Evolutionary conservation across 2,329 filamentous ascomycete genomes (phyloP).

Genomic region (Magnaporthiopsis incrustans): DNA sequence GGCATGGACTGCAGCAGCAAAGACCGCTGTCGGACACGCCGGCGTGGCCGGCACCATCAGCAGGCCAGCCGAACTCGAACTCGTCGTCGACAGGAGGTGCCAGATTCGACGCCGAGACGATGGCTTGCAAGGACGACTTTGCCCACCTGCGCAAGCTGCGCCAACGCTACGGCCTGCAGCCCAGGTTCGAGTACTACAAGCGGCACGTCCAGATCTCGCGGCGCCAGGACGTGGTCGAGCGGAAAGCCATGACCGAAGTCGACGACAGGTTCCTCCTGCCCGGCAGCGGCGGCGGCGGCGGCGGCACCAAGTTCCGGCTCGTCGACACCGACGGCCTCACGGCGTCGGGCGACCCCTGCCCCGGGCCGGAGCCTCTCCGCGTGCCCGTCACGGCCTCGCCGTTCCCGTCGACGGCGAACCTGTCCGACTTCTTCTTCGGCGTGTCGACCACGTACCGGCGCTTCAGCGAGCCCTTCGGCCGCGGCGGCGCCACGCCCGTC

Average conservation of each 20-base stretch:
- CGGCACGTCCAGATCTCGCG: conserved; percentile 46
- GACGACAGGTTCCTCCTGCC: conserved; percentile 40
- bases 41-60: background rate
- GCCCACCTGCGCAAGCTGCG: conserved; percentile 36
- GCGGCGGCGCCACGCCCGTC: conserved; percentile 36
- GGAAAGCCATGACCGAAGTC: conserved; percentile 44
- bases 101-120: background rate
- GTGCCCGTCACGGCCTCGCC: conserved; percentile 43
- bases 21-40: background rate
- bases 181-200: conserved; percentile 47
- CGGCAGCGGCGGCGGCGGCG: conserved; percentile 18
- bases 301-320: conserved; percentile 28
- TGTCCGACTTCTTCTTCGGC: conserved; percentile 50
- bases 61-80: background rate
- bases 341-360: conserved; percentile 29
- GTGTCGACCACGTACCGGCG: conserved; percentile 50
- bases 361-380: conserved; percentile 34
- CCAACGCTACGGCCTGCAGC: conserved; percentile 37
- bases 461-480: conserved; percentile 34
- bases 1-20: background rate
- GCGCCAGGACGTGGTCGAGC: conserved; percentile 38
- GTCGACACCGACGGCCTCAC: conserved; percentile 26
- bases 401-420: conserved; percentile 41
- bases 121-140: conserved; percentile 37
- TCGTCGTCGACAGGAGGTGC: background rate